A percentile compares a stretch with the other conserved stretches of the same genome.
These are phyloP conservation scores for Trichoderma gracile DNA, from an alignment of 2,329 filamentous ascomycete genomes.

Conservation along the genomic window DNA sequence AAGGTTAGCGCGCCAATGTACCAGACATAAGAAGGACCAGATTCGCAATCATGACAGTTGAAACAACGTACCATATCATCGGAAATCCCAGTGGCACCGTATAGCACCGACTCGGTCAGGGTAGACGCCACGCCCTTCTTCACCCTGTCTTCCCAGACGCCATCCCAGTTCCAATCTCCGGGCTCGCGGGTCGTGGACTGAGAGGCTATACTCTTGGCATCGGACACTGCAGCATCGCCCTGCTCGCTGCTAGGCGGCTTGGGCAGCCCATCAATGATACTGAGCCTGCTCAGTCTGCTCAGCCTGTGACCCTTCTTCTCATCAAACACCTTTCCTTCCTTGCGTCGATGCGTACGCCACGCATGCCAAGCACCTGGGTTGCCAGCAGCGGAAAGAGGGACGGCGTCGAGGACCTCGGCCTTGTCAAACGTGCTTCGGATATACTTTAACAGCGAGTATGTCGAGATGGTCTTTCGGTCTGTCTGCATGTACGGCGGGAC, in stretches of 20 bases:
- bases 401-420: slow-evolving; percentile 70
- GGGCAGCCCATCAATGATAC: neutral
- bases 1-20: slow-evolving; percentile 27
- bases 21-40: neutral
- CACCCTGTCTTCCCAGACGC: slow-evolving; percentile 91
- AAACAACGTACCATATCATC: slow-evolving; percentile 69
- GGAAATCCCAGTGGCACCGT: slow-evolving; percentile 60
- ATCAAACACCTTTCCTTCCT: slow-evolving; percentile 33
- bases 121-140: slow-evolving; percentile 75
- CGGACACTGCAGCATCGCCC: slow-evolving; percentile 21
- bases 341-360: slow-evolving; percentile 71
- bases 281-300: neutral
- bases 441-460: slow-evolving; percentile 74
- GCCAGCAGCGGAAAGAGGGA: slow-evolving; percentile 79
- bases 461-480: slow-evolving; percentile 50
- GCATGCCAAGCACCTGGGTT: slow-evolving; percentile 94
- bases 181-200: slow-evolving; percentile 44
- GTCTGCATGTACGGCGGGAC: slow-evolving; percentile 46
- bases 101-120: slow-evolving; percentile 76
- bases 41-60: neutral
- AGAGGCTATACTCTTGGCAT: slow-evolving; percentile 5
- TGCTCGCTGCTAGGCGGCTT: slow-evolving; percentile 16
- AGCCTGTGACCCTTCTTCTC: neutral
- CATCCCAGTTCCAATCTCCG: slow-evolving; percentile 96
- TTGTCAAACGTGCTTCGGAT: slow-evolving; percentile 81